Evolutionary conservation across 768 basidiomycete species (phyloP).

Genomic region (Russula sp.): DNA sequence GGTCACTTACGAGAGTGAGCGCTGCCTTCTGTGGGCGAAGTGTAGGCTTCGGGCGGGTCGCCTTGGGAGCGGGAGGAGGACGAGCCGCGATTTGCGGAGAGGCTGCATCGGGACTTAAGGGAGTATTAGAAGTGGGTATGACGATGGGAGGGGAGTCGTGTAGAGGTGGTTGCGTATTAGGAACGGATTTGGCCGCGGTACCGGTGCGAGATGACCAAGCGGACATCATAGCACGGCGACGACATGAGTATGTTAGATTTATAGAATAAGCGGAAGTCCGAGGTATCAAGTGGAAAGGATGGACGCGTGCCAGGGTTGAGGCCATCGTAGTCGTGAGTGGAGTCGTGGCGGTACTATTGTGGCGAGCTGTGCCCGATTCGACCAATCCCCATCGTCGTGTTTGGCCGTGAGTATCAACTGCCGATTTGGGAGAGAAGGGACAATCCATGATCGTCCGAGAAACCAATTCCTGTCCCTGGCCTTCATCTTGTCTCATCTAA

Average conservation of each 20-base stretch:
- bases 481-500: conserved; percentile 3
- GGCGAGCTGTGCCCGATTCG: background rate
- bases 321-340: conserved; percentile 6
- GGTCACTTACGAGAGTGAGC: conserved; percentile 56
- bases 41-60: conserved; percentile 59
- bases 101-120: conserved; percentile 55
- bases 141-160: conserved; percentile 53
- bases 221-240: conserved; percentile 66
- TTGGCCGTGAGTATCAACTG: background rate
- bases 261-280: conserved; percentile 1
- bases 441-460: background rate
- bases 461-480: background rate
- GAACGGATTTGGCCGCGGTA: conserved; percentile 31
- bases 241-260: conserved; percentile 39
- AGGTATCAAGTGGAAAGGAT: conserved; percentile 20
- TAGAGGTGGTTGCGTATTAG: conserved; percentile 30
- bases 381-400: background rate
- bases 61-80: conserved; percentile 66
- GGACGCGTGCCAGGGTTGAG: conserved; percentile 20
- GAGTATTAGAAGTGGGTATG: conserved; percentile 43
- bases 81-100: conserved; percentile 71
- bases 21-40: conserved; percentile 75
- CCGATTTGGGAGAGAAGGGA: background rate
- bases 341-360: background rate
- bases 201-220: conserved; percentile 47